These are phyloP conservation scores for Leishmania aethiopica DNA, from an alignment of 208 protist genomes.

Conservation along the genomic window DNA sequence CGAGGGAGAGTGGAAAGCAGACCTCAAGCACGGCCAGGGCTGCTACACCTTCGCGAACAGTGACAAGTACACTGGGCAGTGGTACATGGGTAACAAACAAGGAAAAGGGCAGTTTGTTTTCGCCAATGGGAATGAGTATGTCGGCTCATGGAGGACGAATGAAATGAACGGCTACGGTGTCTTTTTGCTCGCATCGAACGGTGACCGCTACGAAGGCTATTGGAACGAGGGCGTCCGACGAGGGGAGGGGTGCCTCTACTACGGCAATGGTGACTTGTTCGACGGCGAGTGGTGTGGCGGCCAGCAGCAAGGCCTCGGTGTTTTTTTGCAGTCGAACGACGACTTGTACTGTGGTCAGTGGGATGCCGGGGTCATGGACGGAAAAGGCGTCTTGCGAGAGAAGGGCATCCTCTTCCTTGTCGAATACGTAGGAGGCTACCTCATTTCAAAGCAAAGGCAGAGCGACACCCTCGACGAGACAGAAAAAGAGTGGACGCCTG, in stretches of 20 bases:
- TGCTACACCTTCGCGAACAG: conserved; percentile 61
- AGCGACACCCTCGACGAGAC: conserved; percentile 16
- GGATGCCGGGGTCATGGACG: conserved; percentile 64
- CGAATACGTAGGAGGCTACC: conserved; percentile 61
- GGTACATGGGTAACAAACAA: conserved; percentile 74
- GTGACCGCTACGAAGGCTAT: conserved; percentile 56
- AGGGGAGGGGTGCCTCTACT: conserved; percentile 46
- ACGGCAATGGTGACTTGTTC: conserved; percentile 57
- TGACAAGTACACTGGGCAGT: conserved; percentile 68
- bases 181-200: conserved; percentile 41
- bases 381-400: conserved; percentile 61
- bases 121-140: conserved; percentile 62
- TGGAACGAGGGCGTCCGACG: conserved; percentile 60
- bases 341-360: conserved; percentile 71
- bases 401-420: conserved; percentile 45
- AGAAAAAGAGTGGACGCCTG: conserved; percentile 24
- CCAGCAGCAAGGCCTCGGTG: conserved; percentile 58
- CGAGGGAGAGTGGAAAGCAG: conserved; percentile 65
- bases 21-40: conserved; percentile 74
- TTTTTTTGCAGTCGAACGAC: conserved; percentile 50
- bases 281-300: conserved; percentile 61
- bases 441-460: conserved; percentile 41
- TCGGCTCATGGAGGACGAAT: conserved; percentile 58
- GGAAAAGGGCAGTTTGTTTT: conserved; percentile 61
- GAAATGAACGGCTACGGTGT: conserved; percentile 69